A percentile compares a stretch with the other conserved stretches of the same genome.
phyloP scores from a whole-genome alignment of 441 rosid genomes.

The Gossypium davidsonii region DNA sequence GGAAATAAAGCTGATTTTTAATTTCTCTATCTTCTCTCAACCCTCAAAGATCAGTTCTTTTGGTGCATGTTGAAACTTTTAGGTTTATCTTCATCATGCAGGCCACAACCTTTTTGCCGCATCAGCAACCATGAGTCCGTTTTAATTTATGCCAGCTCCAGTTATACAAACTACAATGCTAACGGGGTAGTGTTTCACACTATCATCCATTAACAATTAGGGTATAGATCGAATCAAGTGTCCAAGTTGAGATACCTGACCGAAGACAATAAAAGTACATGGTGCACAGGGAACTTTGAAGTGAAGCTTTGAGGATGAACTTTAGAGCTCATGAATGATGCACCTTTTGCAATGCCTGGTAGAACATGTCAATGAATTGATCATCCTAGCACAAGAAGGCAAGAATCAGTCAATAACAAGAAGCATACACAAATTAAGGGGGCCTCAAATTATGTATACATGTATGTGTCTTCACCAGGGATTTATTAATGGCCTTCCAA shows the following conservation, averaged over 20 bases:
- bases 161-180: background rate
- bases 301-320: background rate
- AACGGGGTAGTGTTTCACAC: background rate
- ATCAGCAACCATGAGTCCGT: background rate
- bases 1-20: background rate
- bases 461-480: background rate
- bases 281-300: slow-evolving; percentile 5
- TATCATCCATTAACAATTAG: background rate
- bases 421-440: background rate
- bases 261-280: background rate
- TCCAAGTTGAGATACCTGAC: background rate
- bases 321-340: slow-evolving; percentile 32
- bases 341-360: slow-evolving; percentile 47
- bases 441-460: background rate
- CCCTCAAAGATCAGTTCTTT: background rate
- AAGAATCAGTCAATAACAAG: background rate
- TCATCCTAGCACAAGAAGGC: slow-evolving; percentile 43
- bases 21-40: background rate
- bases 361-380: slow-evolving; percentile 56
- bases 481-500: background rate
- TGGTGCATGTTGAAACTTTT: background rate
- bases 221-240: background rate
- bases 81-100: no score
- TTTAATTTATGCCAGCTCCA: slow-evolving; percentile 5
- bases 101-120: background rate